Conservation (phyloP, 768 basidiomycete species). For the Pleurotus eryngii region DNA sequence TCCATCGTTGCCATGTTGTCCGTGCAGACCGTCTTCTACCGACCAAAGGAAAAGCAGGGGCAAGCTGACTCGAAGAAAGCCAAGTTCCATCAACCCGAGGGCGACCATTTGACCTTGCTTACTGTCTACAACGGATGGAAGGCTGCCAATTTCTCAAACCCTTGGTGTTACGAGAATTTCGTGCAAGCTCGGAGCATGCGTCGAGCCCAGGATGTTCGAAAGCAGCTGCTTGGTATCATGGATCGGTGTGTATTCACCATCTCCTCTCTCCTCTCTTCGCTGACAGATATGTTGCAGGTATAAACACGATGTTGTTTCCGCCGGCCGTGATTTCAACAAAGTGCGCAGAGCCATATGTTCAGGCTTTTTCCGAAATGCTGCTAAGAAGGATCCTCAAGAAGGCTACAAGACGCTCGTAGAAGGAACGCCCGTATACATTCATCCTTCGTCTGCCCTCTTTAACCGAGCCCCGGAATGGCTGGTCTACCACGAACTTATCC, state of each 20-base stretch:
- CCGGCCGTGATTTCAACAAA: conserved; percentile 88
- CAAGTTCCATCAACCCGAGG: conserved; percentile 99
- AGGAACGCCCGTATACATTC: conserved; percentile 98
- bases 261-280: background rate
- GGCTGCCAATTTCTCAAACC: conserved; percentile 91
- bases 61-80: conserved; percentile 99
- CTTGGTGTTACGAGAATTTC: conserved; percentile 99
- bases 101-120: conserved; percentile 87
- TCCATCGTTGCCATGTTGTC: conserved; percentile 98
- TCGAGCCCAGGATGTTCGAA: conserved; percentile 94
- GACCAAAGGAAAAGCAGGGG: conserved; percentile 99
- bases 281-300: conserved; percentile 47
- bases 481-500: conserved; percentile 91
- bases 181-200: conserved; percentile 98
- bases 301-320: conserved; percentile 94
- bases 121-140: conserved; percentile 99
- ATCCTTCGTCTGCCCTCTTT: conserved; percentile 95
- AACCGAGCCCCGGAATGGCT: conserved; percentile 96
- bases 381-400: conserved; percentile 97
- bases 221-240: conserved; percentile 98
- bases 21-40: conserved; percentile 94
- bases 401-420: conserved; percentile 98
- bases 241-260: conserved; percentile 62
- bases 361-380: conserved; percentile 96
- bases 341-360: conserved; percentile 96